phyloP scores from a whole-genome alignment of 2,329 filamentous ascomycete species.

The Cryoendolithus antarcticus region DNA sequence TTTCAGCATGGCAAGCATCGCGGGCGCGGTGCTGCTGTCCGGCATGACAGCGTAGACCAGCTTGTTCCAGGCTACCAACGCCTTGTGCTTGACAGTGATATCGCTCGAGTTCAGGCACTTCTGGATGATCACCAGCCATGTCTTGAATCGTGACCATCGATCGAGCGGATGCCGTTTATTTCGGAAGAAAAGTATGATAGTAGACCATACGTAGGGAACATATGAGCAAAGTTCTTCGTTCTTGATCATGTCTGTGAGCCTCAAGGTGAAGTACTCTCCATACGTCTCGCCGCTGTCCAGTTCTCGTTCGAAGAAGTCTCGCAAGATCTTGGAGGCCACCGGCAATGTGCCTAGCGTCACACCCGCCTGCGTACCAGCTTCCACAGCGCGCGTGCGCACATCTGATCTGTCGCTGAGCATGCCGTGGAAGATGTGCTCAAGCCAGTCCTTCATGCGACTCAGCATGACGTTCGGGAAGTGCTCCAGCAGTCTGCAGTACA shows the following conservation, averaged over 20 bases:
- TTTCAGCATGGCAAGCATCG: constrained; percentile 51
- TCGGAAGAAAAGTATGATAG: constrained; percentile 65
- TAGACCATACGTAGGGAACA: constrained; percentile 83
- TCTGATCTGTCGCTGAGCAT: constrained; percentile 71
- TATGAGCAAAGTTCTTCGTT: constrained; percentile 41
- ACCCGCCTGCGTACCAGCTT: constrained; percentile 59
- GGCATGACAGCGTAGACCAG: constrained; percentile 63
- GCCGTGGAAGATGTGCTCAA: constrained; percentile 68
- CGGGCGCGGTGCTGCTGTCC: constrained; percentile 43
- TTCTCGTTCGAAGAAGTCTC: constrained; percentile 46
- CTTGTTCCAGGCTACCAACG: constrained; percentile 75
- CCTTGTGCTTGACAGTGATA: constrained; percentile 55
- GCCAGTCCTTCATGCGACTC: constrained; percentile 58
- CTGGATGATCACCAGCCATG: constrained; percentile 70
- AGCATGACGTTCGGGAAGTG: constrained; percentile 62
- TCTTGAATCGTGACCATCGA: constrained; percentile 56
- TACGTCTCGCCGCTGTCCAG: constrained; percentile 47
- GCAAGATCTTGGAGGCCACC: constrained; percentile 52
- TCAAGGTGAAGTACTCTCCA: constrained; percentile 54
- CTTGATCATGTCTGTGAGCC: constrained; percentile 57
- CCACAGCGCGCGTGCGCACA: constrained; percentile 61
- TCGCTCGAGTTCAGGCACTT: constrained; percentile 74
- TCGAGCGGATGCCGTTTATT: constrained; percentile 45
- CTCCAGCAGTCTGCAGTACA: constrained; percentile 66
- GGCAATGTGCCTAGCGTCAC: constrained; percentile 57